phyloP scores from a whole-genome alignment of 1,139 yeast species.

The Yamadazyma diospyri region DNA sequence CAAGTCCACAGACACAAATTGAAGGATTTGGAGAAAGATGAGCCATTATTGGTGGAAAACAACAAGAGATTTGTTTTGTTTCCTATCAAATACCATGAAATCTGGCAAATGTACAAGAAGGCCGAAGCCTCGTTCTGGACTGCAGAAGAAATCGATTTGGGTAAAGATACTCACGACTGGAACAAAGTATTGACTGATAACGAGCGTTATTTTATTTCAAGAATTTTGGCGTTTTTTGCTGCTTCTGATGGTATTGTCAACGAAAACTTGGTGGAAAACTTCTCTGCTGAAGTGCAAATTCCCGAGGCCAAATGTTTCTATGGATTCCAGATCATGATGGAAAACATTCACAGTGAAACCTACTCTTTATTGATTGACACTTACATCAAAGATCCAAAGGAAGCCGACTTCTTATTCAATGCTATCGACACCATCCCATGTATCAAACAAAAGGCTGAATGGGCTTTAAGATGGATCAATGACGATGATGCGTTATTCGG shows the following conservation, averaged over 20 bases:
- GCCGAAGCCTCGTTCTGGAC: conserved; percentile 99
- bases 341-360: conserved; percentile 96
- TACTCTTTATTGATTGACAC: conserved; percentile 92
- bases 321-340: conserved; percentile 99
- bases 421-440: conserved; percentile 94
- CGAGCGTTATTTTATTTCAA: conserved; percentile 85
- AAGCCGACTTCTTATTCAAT: conserved; percentile 82
- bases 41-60: conserved; percentile 86
- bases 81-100: conserved; percentile 96
- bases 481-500: conserved; percentile 85
- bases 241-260: conserved; percentile 98
- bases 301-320: conserved; percentile 99
- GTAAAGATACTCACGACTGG: conserved; percentile 92
- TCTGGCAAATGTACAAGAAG: conserved; percentile 98
- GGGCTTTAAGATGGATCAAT: conserved; percentile 96
- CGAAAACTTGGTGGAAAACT: conserved; percentile 94
- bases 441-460: conserved; percentile 93
- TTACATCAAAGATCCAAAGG: conserved; percentile 92
- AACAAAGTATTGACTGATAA: conserved; percentile 77
- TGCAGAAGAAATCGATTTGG: conserved; percentile 95
- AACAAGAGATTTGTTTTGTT: conserved; percentile 87
- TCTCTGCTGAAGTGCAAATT: conserved; percentile 93
- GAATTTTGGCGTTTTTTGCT: conserved; percentile 96
- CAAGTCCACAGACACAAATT: conserved; percentile 67
- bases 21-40: conserved; percentile 77